Evolutionary conservation across 140 eudicot species (phyloP).

Genomic region (Senecio squalidus): DNA sequence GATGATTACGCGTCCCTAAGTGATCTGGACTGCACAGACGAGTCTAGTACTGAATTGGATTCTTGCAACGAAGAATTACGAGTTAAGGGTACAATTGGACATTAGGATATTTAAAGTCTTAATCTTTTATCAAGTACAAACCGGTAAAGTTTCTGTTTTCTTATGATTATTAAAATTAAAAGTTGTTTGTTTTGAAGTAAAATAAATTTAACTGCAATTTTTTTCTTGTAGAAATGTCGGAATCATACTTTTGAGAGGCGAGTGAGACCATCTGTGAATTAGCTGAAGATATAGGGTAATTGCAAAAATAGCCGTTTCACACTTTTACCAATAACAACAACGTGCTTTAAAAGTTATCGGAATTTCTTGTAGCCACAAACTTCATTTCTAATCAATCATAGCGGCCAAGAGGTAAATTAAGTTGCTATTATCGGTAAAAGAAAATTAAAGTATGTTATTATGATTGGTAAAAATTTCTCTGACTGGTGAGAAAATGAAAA

Average conservation of each 20-base stretch:
- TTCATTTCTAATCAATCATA: too few species aligned
- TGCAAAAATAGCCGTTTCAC: too few species aligned
- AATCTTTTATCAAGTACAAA: background rate
- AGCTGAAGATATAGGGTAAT: too few species aligned
- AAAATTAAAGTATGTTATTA: too few species aligned
- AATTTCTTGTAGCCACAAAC: too few species aligned
- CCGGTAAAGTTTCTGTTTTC: background rate
- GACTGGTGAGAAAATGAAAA: too few species aligned
- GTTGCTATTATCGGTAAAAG: too few species aligned
- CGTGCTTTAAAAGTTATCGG: too few species aligned
- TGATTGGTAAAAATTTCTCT: too few species aligned
- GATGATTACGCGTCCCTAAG: slow-evolving; percentile 23
- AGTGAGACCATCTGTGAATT: background rate
- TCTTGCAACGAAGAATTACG: slow-evolving; percentile 31
- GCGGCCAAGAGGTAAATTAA: too few species aligned
- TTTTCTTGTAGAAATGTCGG: background rate
- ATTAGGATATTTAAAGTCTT: slow-evolving; percentile 3
- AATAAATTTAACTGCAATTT: background rate
- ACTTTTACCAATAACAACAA: too few species aligned
- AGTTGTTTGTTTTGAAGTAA: background rate
- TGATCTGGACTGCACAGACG: slow-evolving; percentile 25
- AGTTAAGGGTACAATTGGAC: too few species aligned
- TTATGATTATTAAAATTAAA: background rate
- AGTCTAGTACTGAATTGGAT: slow-evolving; percentile 20
- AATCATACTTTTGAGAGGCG: slow-evolving; percentile 3